Evolutionary conservation across 306 rosid species (phyloP).

Genomic region (Betula pendula): DNA sequence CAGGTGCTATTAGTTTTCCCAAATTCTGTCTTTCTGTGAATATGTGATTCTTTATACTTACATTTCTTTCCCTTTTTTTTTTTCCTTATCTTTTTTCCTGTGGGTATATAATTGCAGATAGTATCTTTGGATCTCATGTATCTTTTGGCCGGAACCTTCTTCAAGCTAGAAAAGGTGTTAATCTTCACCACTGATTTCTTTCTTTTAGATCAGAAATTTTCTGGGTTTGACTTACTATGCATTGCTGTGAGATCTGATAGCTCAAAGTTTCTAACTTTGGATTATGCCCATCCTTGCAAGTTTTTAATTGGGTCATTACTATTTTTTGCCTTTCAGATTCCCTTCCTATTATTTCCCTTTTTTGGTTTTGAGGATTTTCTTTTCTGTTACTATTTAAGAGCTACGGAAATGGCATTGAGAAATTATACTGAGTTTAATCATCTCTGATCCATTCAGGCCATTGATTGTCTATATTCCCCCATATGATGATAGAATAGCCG

Average conservation of each 20-base stretch:
- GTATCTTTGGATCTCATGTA: conserved; percentile 43
- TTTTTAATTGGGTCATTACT: background rate
- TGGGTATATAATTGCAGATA: conserved; percentile 45
- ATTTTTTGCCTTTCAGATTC: background rate
- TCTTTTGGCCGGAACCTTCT: conserved; percentile 69
- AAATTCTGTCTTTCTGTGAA: background rate
- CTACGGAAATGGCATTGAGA: background rate
- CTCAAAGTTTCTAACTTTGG: background rate
- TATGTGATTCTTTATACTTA: background rate
- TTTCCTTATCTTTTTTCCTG: conserved; percentile 2
- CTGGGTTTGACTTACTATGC: background rate
- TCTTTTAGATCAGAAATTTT: background rate
- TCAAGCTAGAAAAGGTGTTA: conserved; percentile 72
- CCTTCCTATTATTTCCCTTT: background rate
- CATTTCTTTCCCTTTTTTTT: background rate
- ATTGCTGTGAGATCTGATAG: conserved; percentile 26
- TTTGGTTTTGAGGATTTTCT: background rate
- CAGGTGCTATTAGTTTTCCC: conserved; percentile 38
- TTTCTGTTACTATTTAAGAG: background rate
- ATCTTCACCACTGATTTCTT: background rate
- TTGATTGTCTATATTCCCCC: background rate
- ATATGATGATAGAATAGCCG: background rate
- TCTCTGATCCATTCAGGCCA: background rate
- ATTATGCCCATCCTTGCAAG: background rate
- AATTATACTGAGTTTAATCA: background rate